These are phyloP conservation scores for Metschnikowia reukaufii DNA, from an alignment of 805 yeast species.

Conservation along the genomic window DNA sequence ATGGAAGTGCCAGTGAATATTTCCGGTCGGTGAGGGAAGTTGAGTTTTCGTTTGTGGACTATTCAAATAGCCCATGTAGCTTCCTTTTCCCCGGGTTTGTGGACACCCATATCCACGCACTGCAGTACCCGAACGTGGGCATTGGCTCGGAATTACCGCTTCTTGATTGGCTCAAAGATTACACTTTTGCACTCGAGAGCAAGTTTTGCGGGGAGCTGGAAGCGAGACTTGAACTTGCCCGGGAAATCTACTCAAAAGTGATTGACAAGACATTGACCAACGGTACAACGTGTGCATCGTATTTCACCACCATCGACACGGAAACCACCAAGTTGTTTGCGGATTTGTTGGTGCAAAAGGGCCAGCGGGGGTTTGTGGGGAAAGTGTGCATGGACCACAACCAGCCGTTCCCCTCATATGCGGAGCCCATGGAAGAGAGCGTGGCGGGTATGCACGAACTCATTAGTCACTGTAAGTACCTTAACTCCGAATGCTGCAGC, in stretches of 20 bases:
- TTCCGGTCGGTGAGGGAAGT: constrained; percentile 13
- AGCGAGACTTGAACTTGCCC: constrained; percentile 52
- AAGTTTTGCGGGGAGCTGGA: constrained; percentile 39
- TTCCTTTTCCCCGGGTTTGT: constrained; percentile 63
- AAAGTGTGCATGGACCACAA: constrained; percentile 91
- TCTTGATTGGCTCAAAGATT: constrained; percentile 82
- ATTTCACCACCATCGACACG: constrained; percentile 81
- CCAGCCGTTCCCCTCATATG: constrained; percentile 61
- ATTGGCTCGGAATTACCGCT: constrained; percentile 83
- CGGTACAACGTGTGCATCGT: constrained; percentile 93
- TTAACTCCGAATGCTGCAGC: constrained; percentile 48
- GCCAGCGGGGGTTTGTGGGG: constrained; percentile 90
- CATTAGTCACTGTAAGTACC: constrained; percentile 51
- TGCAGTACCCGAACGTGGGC: constrained; percentile 46
- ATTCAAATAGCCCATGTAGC: constrained; percentile 36
- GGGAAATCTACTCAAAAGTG: constrained; percentile 61
- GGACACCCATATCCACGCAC: constrained; percentile 48
- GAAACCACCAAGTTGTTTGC: constrained; percentile 77
- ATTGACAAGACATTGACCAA: constrained; percentile 65
- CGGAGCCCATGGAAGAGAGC: constrained; percentile 60
- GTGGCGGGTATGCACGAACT: constrained; percentile 53
- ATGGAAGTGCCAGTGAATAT: constrained; percentile 19
- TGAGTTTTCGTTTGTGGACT: constrained; percentile 22
- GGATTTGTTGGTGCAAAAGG: constrained; percentile 58
- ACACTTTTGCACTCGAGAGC: constrained; percentile 88